Percentiles rank a stretch among this genome's conserved stretches.
These are phyloP conservation scores for Pyricularia sp. DNA, from an alignment of 2,329 filamentous ascomycete species.

Conservation along the genomic window DNA sequence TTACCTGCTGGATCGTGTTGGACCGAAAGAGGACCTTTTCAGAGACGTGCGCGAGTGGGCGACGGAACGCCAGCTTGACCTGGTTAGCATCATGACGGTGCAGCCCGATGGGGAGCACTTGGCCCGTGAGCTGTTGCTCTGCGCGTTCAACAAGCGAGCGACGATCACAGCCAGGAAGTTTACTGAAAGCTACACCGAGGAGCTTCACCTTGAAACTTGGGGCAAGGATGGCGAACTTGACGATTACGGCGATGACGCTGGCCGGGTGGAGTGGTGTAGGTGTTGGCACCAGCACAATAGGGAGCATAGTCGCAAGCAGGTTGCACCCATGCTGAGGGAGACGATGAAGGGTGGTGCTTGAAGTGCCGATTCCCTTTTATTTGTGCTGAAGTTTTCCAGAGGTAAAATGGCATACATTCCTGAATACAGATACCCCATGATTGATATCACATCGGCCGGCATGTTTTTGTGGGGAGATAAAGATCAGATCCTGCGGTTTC, in stretches of 20 bases:
- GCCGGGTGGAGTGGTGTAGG: constrained; percentile 35
- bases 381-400: background rate
- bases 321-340: constrained; percentile 57
- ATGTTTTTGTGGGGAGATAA: background rate
- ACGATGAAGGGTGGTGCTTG: constrained; percentile 28
- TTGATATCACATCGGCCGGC: background rate
- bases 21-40: constrained; percentile 34
- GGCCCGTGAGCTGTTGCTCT: constrained; percentile 57
- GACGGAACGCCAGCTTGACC: constrained; percentile 46
- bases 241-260: constrained; percentile 16
- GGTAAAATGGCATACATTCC: background rate
- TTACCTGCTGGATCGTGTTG: constrained; percentile 48
- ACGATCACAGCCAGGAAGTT: constrained; percentile 46
- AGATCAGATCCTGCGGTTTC: background rate
- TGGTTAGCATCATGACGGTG: constrained; percentile 64
- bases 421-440: background rate
- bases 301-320: constrained; percentile 56
- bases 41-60: constrained; percentile 41
- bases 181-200: constrained; percentile 28
- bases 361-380: background rate
- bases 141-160: constrained; percentile 45
- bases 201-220: constrained; percentile 50
- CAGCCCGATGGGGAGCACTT: constrained; percentile 46
- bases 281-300: constrained; percentile 60
- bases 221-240: constrained; percentile 33